A percentile compares a stretch with the other conserved stretches of the same genome.
phyloP scores from a whole-genome alignment of 2,329 filamentous ascomycete species.

The Diaporthe citri region DNA sequence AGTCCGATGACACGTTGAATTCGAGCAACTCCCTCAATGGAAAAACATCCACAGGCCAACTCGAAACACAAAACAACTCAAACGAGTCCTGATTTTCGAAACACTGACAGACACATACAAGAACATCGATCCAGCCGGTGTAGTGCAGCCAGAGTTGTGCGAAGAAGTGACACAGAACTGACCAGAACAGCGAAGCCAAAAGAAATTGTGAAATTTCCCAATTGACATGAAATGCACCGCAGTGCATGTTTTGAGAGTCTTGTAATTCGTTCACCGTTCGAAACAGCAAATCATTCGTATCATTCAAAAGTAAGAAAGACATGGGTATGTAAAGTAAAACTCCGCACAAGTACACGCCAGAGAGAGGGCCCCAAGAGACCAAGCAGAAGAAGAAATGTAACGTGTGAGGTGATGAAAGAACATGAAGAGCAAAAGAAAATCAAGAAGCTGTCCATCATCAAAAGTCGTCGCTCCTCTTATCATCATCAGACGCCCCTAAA shows the following conservation, averaged over 20 bases:
- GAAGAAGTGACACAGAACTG: neutral
- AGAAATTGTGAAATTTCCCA: neutral
- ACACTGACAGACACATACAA: neutral
- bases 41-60: neutral
- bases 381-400: neutral
- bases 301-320: conserved; percentile 19
- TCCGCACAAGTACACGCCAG: conserved; percentile 10
- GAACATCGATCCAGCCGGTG: conserved; percentile 15
- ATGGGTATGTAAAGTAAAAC: conserved; percentile 32
- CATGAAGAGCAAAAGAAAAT: conserved; percentile 11
- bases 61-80: neutral
- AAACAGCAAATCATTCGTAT: conserved; percentile 24
- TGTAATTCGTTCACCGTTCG: conserved; percentile 1
- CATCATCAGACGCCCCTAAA: conserved; percentile 75
- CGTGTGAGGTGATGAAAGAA: conserved; percentile 2
- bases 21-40: neutral
- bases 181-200: neutral
- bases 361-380: conserved; percentile 4
- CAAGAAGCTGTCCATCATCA: conserved; percentile 26
- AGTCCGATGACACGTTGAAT: neutral
- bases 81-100: neutral
- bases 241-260: neutral
- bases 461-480: conserved; percentile 24
- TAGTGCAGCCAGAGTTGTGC: neutral
- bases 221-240: neutral